phyloP scores from a whole-genome alignment of 495 filamentous ascomycete species.

The Amphirosellinia nigrospora region DNA sequence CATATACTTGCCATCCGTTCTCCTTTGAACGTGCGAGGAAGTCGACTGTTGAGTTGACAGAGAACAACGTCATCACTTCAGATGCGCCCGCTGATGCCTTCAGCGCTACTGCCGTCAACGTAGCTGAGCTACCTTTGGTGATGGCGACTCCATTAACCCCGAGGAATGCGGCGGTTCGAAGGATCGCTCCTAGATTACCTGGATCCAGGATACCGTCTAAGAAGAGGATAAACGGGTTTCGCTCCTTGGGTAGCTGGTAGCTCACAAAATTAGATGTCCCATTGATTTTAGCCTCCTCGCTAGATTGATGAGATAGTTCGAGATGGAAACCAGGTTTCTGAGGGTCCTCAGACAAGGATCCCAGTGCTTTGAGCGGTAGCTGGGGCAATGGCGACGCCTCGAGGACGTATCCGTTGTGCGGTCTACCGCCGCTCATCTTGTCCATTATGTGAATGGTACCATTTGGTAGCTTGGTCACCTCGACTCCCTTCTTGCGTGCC shows the following conservation, averaged over 20 bases:
- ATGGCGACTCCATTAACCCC: constrained; percentile 79
- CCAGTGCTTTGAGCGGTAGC: constrained; percentile 68
- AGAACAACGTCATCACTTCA: constrained; percentile 75
- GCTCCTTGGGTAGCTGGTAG: constrained; percentile 46
- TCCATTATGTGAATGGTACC: constrained; percentile 71
- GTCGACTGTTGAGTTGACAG: constrained; percentile 64
- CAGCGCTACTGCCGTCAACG: constrained; percentile 74
- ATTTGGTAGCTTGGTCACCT: constrained; percentile 54
- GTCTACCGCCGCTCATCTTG: constrained; percentile 80
- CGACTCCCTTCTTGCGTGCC: constrained; percentile 62
- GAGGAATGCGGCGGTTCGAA: constrained; percentile 84
- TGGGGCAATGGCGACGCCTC: constrained; percentile 85
- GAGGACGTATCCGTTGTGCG: constrained; percentile 90
- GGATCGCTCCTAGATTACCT: constrained; percentile 87
- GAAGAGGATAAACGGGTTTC: constrained; percentile 79
- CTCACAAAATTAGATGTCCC: constrained; percentile 57
- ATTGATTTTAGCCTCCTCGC: constrained; percentile 75
- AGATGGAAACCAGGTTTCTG: constrained; percentile 59
- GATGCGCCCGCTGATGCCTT: constrained; percentile 89
- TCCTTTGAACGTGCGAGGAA: constrained; percentile 72
- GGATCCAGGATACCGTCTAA: constrained; percentile 87
- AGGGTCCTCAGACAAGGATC: constrained; percentile 46
- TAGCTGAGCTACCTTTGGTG: constrained; percentile 69
- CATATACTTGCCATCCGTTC: constrained; percentile 84
- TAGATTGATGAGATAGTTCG: constrained; percentile 68